Evolutionary conservation across 805 yeast genomes (phyloP), one percentile per base, ranked within the genome.

Genomic region (Ogataea paraovalis): DNA sequence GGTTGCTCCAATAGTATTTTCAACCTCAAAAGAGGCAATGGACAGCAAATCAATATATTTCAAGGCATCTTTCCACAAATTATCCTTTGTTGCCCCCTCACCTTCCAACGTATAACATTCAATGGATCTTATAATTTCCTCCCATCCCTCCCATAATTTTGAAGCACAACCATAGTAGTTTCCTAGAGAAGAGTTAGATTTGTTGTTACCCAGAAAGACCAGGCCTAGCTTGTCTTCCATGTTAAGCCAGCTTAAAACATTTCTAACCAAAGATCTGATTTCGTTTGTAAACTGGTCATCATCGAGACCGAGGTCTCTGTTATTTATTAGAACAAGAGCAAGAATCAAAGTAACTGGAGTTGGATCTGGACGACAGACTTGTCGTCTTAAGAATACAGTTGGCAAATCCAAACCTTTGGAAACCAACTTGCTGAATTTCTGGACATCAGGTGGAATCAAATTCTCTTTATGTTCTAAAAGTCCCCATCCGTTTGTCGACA

Each of bases 401-500:
- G 82, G 80, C 9, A 77, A 53, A 28, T 69, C 75, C n/a, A 69
- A 47, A 3, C 73, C 73, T 25, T 62, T 65, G 8, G 69, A 60
- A 2, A 69, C 58, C 18, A 70, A 44, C 19, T 68, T 68, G 43
- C 71, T 66, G 48, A 69, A 70, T 43, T 62, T 63, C 19, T 63
- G 53, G 2, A 75, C 68, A 41, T 72, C 75, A 3, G 54, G 50
- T 1, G 80, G 81, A 1, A 75, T 54, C 14, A 66, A 49, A 13
- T 57, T 46, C 13, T 56, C 43, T 39, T 62, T 59, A 9, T 58
- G 62, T 8, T 68, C 60, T 7, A 78, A 56, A 9, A 74, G 52
- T 9, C 58, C 59, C 81, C 85, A 76, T 0, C 74, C 73, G 51
- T 74, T 80, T 1, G 75, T 68, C 1, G 85, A 74, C 50, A 79